Evolutionary conservation across 495 filamentous ascomycete species (phyloP), one percentile per base, ranked within the genome.

Genomic region (Hypomontagnella monticulosa): DNA sequence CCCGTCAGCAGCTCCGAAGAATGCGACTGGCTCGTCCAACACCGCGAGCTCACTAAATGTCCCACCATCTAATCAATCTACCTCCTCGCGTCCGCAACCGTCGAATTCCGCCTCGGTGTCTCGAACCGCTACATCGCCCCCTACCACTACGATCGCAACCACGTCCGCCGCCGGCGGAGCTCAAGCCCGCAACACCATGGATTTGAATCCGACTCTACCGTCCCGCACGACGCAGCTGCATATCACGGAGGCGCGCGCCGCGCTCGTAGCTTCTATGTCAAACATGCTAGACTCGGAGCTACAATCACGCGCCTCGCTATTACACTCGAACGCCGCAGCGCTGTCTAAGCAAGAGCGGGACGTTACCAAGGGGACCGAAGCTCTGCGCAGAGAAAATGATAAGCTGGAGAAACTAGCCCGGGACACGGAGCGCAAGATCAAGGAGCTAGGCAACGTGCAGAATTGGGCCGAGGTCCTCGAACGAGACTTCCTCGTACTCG

Each of bases 391-490:
- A 61, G 90, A 94, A 74, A 93, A 87, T 61, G 87, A 87, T 51
- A 83, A 87, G 76, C 86, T 89, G 76, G 81, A 83, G 67, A 88
- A 85, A 68, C 72, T 94, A 36, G 89, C 87, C 11, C 86, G 88
- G 63, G 82, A 87, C 67, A 88, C 89, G 46, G 82, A 87, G 50
- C 83, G 85, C 41, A 87, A 86, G 72, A 76, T 99, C 46, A 97
- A 97, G 80, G 92, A 96, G 84, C 85, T 97, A 69, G 95, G 95
- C 27, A 92, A 97, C 73, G 87, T 97, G 76, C 95, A 97, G 85
- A 97, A 97, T 74, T 97, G 93, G 93, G 94, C 94, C 38, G 95
- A 99, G 86, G 84, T 96, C 82, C 82, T 97, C 69, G 95, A 99
- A 83, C 76, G 91, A 74, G 94, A 97, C 79, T 84, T 99, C 63